A percentile compares a stretch with the other conserved stretches of the same genome.
Evolutionary conservation across 1,284 basidiomycete species (phyloP).

Genomic region (Cryptococcus sp.): DNA sequence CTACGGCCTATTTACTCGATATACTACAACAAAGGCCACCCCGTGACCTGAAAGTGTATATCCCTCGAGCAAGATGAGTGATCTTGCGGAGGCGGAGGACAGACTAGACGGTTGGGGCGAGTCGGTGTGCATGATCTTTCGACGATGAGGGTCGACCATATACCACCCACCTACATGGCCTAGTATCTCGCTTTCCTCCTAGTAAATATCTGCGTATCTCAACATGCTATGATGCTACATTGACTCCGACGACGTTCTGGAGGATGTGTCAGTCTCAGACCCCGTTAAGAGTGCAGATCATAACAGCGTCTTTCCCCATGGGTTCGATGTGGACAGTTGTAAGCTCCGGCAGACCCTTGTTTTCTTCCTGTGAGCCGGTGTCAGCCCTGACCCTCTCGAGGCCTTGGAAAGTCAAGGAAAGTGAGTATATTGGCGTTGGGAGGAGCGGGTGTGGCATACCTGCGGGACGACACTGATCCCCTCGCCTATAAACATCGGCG

Average conservation of each 20-base stretch:
- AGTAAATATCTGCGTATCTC: background rate
- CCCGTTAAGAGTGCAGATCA: constrained; percentile 32
- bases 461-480: constrained; percentile 58
- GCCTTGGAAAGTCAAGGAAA: too few relatives aligned
- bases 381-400: background rate
- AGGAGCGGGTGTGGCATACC: constrained; percentile 20
- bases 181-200: too few relatives aligned
- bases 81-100: too few relatives aligned
- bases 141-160: too few relatives aligned
- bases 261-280: background rate
- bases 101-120: too few relatives aligned
- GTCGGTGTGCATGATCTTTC: too few relatives aligned
- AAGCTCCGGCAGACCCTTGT: constrained; percentile 32
- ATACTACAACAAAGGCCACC: too few relatives aligned
- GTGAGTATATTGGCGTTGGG: background rate
- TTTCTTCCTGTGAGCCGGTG: constrained; percentile 21
- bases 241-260: background rate
- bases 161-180: too few relatives aligned
- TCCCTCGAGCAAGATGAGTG: too few relatives aligned
- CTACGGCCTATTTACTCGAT: background rate
- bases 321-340: constrained; percentile 38
- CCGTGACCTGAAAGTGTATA: too few relatives aligned
- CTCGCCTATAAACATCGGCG: constrained; percentile 72
- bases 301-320: constrained; percentile 49
- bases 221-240: background rate